Conservation (phyloP, 164 flowering plant genomes). For the Magnolia officinalis region DNA sequence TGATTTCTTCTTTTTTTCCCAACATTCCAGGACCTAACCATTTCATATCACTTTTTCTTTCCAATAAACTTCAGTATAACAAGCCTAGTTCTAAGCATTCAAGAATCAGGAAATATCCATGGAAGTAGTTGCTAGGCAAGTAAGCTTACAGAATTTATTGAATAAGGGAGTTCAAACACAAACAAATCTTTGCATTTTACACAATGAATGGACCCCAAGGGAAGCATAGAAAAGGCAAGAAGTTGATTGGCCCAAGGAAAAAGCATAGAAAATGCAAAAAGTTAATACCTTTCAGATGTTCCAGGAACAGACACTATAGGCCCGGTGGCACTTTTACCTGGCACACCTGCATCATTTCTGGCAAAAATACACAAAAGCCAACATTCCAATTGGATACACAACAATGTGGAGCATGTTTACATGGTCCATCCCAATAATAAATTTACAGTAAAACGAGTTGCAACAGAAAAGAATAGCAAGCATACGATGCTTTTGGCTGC, state of each 20-base stretch:
- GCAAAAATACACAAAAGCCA: constrained; percentile 12
- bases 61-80: no score
- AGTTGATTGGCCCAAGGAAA: not conserved
- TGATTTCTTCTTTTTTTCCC: no score
- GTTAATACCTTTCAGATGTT: constrained; percentile 66
- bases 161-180: no score
- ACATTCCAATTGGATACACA: constrained; percentile 1
- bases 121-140: no score
- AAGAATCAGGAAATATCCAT: no score
- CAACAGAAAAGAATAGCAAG: constrained; percentile 9
- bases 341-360: constrained; percentile 55
- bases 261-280: not conserved
- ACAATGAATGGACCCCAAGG: no score
- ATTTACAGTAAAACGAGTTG: not conserved
- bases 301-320: constrained; percentile 44
- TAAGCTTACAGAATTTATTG: no score
- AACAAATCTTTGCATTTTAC: no score
- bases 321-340: constrained; percentile 45
- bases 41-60: no score
- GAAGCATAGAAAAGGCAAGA: no score
- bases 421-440: not conserved
- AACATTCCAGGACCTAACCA: no score
- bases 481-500: constrained; percentile 59
- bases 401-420: not conserved
- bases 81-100: no score